A percentile compares a stretch with the other conserved stretches of the same genome.
These are phyloP conservation scores for Alternaria triticimaculans DNA, from an alignment of 2,329 filamentous ascomycete genomes.

Conservation along the genomic window DNA sequence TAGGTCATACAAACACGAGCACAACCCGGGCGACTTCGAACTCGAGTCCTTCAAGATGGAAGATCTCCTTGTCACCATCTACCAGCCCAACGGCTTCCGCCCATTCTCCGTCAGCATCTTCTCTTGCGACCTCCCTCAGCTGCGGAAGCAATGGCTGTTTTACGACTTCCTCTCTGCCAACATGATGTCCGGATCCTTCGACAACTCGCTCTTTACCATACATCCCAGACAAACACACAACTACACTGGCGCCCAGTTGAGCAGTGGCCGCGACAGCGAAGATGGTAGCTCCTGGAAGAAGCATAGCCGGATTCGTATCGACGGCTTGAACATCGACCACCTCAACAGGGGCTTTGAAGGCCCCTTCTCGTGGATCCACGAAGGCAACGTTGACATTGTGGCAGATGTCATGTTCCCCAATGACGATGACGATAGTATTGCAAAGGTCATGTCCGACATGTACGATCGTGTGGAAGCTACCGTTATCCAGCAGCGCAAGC, in stretches of 20 bases:
- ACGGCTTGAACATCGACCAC: slow-evolving; percentile 93
- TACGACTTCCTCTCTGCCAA: slow-evolving; percentile 96
- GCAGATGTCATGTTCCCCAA: slow-evolving; percentile 93
- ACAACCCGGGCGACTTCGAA: slow-evolving; percentile 92
- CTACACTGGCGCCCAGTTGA: slow-evolving; percentile 69
- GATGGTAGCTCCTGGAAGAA: slow-evolving; percentile 88
- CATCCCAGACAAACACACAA: slow-evolving; percentile 91
- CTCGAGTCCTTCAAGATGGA: slow-evolving; percentile 97
- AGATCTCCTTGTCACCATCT: slow-evolving; percentile 87
- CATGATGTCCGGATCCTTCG: slow-evolving; percentile 94
- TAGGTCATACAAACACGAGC: slow-evolving; percentile 83
- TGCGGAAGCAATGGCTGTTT: slow-evolving; percentile 96
- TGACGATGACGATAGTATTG: slow-evolving; percentile 85
- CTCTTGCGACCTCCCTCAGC: slow-evolving; percentile 88
- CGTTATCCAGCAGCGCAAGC: slow-evolving; percentile 75
- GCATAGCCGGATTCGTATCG: slow-evolving; percentile 88
- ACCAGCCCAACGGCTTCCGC: slow-evolving; percentile 89
- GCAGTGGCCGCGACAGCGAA: slow-evolving; percentile 63
- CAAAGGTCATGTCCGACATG: slow-evolving; percentile 95
- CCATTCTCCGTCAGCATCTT: slow-evolving; percentile 96
- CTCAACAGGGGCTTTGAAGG: slow-evolving; percentile 92
- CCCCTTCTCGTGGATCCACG: slow-evolving; percentile 96
- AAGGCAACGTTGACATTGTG: slow-evolving; percentile 95
- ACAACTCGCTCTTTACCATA: slow-evolving; percentile 95
- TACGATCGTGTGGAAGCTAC: slow-evolving; percentile 96